Evolutionary conservation across 2,329 filamentous ascomycete species (phyloP).

Genomic region (Chaetomiaceae sp.): DNA sequence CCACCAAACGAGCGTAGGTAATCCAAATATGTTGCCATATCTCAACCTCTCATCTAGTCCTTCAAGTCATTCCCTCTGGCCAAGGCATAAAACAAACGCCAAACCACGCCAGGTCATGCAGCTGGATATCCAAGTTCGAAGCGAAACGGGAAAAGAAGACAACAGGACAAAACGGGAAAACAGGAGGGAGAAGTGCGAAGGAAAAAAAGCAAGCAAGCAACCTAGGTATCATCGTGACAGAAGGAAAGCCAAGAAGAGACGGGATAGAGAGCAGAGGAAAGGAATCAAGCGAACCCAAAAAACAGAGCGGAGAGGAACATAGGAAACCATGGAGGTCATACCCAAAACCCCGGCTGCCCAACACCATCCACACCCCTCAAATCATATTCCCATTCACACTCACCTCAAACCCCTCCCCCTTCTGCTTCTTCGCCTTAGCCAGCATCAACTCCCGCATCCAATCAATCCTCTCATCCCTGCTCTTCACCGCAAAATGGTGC

Average conservation of each 20-base stretch:
- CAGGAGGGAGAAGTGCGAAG: slow-evolving; percentile 21
- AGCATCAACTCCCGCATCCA: slow-evolving; percentile 97
- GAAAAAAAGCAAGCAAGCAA: slow-evolving; percentile 23
- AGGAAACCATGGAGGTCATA: slow-evolving; percentile 1
- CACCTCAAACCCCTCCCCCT: slow-evolving; percentile 77
- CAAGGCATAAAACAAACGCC: slow-evolving; percentile 9
- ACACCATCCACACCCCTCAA: slow-evolving; percentile 29
- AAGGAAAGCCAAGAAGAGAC: slow-evolving; percentile 8
- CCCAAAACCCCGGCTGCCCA: background rate
- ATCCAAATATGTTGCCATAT: slow-evolving; percentile 17
- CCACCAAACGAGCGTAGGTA: background rate
- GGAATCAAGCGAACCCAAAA: slow-evolving; percentile 17
- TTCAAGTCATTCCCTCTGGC: background rate
- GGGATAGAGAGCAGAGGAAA: slow-evolving; percentile 7
- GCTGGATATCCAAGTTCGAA: slow-evolving; percentile 15
- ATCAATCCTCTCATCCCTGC: slow-evolving; percentile 85
- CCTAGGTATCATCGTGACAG: slow-evolving; percentile 19
- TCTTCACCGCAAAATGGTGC: slow-evolving; percentile 89
- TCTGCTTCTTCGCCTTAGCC: slow-evolving; percentile 79
- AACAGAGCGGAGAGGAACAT: slow-evolving; percentile 22
- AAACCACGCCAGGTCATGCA: slow-evolving; percentile 15
- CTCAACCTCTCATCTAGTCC: slow-evolving; percentile 6
- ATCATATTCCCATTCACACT: slow-evolving; percentile 78
- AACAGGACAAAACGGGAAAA: slow-evolving; percentile 9
- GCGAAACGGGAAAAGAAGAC: background rate